These are phyloP conservation scores for Suaeda aralocaspica DNA, from an alignment of 148 eudicot species.

Conservation along the genomic window DNA sequence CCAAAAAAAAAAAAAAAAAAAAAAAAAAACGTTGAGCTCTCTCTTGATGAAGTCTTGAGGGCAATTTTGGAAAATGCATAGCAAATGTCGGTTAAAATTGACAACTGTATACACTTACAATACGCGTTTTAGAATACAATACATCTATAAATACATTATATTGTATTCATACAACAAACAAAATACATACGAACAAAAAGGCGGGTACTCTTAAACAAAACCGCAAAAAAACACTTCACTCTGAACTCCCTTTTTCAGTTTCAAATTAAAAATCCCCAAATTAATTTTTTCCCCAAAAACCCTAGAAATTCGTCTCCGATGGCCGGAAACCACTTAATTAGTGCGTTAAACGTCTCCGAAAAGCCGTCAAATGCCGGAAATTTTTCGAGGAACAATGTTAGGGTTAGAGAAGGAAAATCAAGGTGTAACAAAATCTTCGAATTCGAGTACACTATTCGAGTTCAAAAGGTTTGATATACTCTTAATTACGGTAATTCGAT, in stretches of 20 bases:
- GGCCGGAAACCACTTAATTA: conserved; percentile 45
- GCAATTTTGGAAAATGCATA: no score
- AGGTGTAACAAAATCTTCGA: conserved; percentile 85
- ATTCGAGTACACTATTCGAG: conserved; percentile 53
- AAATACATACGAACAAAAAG: conserved; percentile 9
- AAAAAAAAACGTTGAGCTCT: no score
- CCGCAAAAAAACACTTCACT: not conserved
- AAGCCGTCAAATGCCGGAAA: conserved; percentile 87
- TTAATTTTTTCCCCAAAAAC: conserved; percentile 13
- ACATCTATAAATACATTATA: no score
- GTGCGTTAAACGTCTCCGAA: conserved; percentile 91
- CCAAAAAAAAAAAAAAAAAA: no score
- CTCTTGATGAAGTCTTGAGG: no score
- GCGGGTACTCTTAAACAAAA: conserved; percentile 17
- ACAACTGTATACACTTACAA: no score
- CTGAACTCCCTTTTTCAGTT: not conserved
- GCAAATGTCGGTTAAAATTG: no score
- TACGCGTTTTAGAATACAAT: no score
- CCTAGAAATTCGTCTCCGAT: conserved; percentile 30
- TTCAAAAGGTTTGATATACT: conserved; percentile 67
- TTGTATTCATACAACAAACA: no score
- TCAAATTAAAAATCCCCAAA: not conserved
- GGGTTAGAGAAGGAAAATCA: conserved; percentile 75
- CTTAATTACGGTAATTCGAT: conserved; percentile 81
- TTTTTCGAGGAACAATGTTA: conserved; percentile 49